Conservation (phyloP, 345 rosid genomes). For the Hibiscus tridactylites region DNA sequence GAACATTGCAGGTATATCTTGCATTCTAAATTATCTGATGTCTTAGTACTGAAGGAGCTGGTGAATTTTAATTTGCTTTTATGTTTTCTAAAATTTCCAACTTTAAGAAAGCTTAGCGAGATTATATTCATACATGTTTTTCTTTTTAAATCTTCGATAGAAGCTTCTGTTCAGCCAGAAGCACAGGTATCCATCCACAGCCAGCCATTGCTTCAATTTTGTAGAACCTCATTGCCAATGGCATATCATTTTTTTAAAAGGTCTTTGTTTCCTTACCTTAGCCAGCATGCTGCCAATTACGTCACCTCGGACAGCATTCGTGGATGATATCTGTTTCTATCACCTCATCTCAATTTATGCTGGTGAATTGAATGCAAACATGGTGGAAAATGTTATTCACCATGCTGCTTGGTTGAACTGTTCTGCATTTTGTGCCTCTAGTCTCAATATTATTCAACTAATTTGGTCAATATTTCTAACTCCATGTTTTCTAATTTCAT, state of each 20-base stretch:
- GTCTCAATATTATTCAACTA: background rate
- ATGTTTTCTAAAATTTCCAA: background rate
- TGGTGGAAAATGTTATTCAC: background rate
- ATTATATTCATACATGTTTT: background rate
- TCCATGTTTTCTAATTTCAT: conserved; percentile 2
- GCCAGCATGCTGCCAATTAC: background rate
- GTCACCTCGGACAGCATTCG: background rate
- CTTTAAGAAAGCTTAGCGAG: background rate
- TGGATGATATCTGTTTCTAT: background rate
- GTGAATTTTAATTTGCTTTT: background rate
- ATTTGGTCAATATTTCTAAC: conserved; percentile 1
- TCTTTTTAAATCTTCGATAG: background rate
- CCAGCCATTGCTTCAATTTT: background rate
- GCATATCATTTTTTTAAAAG: background rate
- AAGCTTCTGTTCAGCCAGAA: background rate
- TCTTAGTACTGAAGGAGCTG: background rate
- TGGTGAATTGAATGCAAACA: background rate
- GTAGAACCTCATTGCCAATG: background rate
- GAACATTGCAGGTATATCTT: conserved; percentile 50
- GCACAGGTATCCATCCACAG: background rate
- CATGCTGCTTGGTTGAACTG: conserved; percentile 1
- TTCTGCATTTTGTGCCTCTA: background rate
- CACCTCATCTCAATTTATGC: background rate
- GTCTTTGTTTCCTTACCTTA: background rate
- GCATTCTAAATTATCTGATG: background rate